Evolutionary conservation across 176 grass and related monocot genomes (phyloP).

Genomic region (Coix lacrymajobi): DNA sequence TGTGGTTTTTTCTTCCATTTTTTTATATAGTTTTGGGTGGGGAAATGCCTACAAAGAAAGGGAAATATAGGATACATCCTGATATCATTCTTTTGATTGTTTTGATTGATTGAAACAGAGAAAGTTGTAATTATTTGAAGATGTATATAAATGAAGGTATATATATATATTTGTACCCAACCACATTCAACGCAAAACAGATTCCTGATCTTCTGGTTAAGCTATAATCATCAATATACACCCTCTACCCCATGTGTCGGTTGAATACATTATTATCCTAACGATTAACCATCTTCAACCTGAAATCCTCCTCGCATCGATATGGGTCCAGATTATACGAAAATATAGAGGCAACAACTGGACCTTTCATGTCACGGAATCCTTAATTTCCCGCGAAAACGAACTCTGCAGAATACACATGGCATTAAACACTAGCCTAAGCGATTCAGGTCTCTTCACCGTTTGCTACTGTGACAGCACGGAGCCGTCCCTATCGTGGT

Average conservation of each 20-base stretch:
- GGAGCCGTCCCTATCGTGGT: not conserved
- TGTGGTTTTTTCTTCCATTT: not conserved
- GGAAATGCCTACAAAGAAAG: not conserved
- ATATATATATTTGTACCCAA: not conserved
- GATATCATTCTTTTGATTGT: constrained; percentile 24
- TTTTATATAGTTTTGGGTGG: not conserved
- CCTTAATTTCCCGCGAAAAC: not conserved
- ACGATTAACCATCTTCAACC: not conserved
- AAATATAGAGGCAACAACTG: not conserved
- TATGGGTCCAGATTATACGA: not conserved
- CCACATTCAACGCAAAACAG: not conserved
- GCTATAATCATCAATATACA: not conserved
- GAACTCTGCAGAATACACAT: not conserved
- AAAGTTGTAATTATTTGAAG: constrained; percentile 18
- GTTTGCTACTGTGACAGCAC: not conserved
- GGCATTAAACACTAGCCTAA: not conserved
- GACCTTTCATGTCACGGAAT: not conserved
- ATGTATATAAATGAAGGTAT: constrained; percentile 8
- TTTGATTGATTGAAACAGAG: constrained; percentile 11
- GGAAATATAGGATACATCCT: constrained; percentile 3
- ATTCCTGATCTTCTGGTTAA: not conserved
- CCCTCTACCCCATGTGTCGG: not conserved
- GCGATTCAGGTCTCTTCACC: not conserved
- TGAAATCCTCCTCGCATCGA: not conserved
- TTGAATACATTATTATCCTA: not conserved